Percentiles rank a stretch among this genome's conserved stretches.
Conservation (phyloP, 2,329 filamentous ascomycete species). For the Verticillium albo-atrum region DNA sequence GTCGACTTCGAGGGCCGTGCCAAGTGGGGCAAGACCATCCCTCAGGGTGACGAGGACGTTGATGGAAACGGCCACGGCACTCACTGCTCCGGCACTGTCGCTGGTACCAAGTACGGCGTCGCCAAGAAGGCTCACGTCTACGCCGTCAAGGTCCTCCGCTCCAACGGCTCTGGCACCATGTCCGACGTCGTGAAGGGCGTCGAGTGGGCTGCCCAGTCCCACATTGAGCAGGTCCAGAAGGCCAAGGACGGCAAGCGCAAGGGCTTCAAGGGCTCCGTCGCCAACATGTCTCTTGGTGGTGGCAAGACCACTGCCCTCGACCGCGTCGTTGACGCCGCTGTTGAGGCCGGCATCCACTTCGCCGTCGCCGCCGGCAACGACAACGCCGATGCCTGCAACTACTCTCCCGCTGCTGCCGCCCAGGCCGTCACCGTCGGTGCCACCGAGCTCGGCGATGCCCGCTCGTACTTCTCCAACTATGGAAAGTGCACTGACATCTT, state of each 20-base stretch:
- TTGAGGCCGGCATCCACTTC: constrained; percentile 90
- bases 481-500: constrained; percentile 99
- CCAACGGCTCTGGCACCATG: constrained; percentile 97
- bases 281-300: constrained; percentile 99
- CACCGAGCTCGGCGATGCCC: constrained; percentile 87
- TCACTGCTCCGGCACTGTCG: constrained; percentile 95
- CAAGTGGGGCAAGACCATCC: constrained; percentile 95
- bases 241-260: constrained; percentile 87
- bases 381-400: constrained; percentile 98
- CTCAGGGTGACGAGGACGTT: constrained; percentile 72
- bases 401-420: constrained; percentile 89
- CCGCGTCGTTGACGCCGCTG: constrained; percentile 88
- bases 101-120: constrained; percentile 98
- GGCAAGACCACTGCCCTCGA: constrained; percentile 94
- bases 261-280: constrained; percentile 97
- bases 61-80: constrained; percentile 96
- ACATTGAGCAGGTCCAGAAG: constrained; percentile 68
- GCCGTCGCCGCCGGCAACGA: constrained; percentile 98
- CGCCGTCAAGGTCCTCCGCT: constrained; percentile 96
- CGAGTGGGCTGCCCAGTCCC: constrained; percentile 82
- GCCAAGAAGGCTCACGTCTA: constrained; percentile 98
- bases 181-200: constrained; percentile 98
- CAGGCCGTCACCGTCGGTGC: constrained; percentile 96
- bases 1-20: constrained; percentile 97
- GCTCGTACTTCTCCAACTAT: constrained; percentile 99